Conservation (phyloP, 148 eudicot species). For the Vaccinium macrocarpon region DNA sequence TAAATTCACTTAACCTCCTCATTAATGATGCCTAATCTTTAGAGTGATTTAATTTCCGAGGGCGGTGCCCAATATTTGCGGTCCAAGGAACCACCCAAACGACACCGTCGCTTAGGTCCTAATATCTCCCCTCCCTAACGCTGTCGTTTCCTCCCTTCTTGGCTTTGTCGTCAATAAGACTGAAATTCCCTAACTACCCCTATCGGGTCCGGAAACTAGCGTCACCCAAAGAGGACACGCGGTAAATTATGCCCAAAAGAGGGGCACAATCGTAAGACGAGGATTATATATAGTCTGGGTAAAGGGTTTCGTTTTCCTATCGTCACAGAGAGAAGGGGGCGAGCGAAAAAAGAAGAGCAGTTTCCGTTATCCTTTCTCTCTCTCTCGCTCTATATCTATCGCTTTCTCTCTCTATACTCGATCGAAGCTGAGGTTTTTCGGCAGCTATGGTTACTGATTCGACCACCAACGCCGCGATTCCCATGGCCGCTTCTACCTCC, state of each 20-base stretch:
- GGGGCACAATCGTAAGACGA: neutral
- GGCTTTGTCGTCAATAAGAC: neutral
- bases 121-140: neutral
- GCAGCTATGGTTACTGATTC: conserved; percentile 68
- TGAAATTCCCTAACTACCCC: neutral
- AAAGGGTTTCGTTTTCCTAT: neutral
- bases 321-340: conserved; percentile 1
- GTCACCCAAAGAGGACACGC: neutral
- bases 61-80: neutral
- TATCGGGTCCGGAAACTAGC: neutral
- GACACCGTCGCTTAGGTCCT: neutral
- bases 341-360: conserved; percentile 45
- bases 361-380: conserved; percentile 56
- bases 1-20: neutral
- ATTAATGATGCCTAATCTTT: neutral
- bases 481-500: conserved; percentile 42
- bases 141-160: neutral
- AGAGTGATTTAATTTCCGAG: neutral
- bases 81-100: neutral
- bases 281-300: neutral
- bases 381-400: conserved; percentile 3
- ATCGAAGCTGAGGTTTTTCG: conserved; percentile 35
- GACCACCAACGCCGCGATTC: conserved; percentile 59
- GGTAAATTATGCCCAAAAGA: neutral
- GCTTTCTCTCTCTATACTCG: neutral